Evolutionary conservation across 768 basidiomycete species (phyloP).

Genomic region (Kwoniella sp.): DNA sequence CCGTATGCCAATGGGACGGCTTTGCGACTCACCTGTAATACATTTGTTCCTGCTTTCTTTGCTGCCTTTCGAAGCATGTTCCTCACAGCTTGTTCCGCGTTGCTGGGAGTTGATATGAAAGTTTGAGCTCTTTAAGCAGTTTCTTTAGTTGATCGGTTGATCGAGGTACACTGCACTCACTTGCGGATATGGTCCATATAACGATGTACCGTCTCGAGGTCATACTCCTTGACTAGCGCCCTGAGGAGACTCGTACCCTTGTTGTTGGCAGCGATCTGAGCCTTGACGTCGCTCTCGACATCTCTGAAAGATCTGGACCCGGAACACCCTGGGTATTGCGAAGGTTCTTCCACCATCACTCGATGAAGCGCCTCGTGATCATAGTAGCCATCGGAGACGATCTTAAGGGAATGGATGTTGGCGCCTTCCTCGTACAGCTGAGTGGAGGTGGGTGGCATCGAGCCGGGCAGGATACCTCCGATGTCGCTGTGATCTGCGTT

Average conservation of each 20-base stretch:
- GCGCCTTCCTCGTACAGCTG: slow-evolving; percentile 95
- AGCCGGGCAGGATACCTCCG: slow-evolving; percentile 71
- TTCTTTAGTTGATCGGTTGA: background rate
- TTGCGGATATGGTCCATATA: slow-evolving; percentile 84
- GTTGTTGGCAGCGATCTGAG: slow-evolving; percentile 61
- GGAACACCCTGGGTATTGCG: slow-evolving; percentile 42
- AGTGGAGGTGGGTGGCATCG: slow-evolving; percentile 95
- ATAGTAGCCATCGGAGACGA: slow-evolving; percentile 80
- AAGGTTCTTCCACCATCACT: slow-evolving; percentile 69
- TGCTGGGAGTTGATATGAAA: background rate
- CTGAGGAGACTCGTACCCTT: slow-evolving; percentile 86
- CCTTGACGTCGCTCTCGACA: slow-evolving; percentile 61
- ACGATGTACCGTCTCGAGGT: slow-evolving; percentile 80
- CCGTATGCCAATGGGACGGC: slow-evolving; percentile 57
- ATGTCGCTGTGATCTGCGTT: slow-evolving; percentile 79
- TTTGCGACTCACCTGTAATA: slow-evolving; percentile 22
- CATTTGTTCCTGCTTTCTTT: slow-evolving; percentile 31
- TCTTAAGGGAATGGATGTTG: slow-evolving; percentile 86
- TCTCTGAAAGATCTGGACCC: slow-evolving; percentile 45
- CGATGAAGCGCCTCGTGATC: slow-evolving; percentile 73
- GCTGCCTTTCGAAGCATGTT: slow-evolving; percentile 63
- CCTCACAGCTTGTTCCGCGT: slow-evolving; percentile 73
- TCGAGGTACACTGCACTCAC: slow-evolving; percentile 18
- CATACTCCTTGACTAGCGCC: slow-evolving; percentile 82
- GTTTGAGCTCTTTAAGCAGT: background rate